A percentile compares a stretch with the other conserved stretches of the same genome.
Evolutionary conservation across 1,284 basidiomycete genomes (phyloP).

Genomic region (Sphaerobolus stellatus): DNA sequence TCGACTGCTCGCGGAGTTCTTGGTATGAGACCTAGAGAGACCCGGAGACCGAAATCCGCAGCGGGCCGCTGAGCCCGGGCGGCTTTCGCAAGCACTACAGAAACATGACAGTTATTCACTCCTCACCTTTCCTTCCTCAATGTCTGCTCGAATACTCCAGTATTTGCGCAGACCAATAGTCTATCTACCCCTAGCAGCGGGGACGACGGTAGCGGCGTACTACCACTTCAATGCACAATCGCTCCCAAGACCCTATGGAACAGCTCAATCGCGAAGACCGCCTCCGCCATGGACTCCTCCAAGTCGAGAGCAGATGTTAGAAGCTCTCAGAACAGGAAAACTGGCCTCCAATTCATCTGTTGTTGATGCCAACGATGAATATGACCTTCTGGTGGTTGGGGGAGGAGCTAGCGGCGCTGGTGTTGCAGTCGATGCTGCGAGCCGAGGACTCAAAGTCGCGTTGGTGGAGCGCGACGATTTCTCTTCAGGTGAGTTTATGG

Average conservation of each 20-base stretch:
- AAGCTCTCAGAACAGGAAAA: conserved; percentile 35
- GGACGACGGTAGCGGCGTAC: conserved; percentile 33
- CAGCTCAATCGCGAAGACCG: conserved; percentile 59
- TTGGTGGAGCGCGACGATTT: conserved; percentile 95
- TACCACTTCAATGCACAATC: conserved; percentile 71
- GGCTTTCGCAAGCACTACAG: too few relatives aligned
- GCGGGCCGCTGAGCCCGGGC: too few relatives aligned
- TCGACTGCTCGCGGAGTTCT: too few relatives aligned
- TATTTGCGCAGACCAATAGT: conserved; percentile 4
- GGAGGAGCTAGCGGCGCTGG: conserved; percentile 95
- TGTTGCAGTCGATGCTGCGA: conserved; percentile 91
- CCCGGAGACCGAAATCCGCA: too few relatives aligned
- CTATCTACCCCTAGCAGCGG: conserved; percentile 10
- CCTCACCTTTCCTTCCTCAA: background rate
- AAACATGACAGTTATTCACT: background rate
- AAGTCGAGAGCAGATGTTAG: conserved; percentile 60
- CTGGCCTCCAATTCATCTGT: background rate
- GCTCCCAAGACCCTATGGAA: conserved; percentile 38
- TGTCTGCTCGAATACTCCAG: conserved; percentile 5
- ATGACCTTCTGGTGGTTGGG: conserved; percentile 85
- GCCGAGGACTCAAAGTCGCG: conserved; percentile 88
- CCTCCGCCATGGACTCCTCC: conserved; percentile 78
- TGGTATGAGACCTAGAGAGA: too few relatives aligned
- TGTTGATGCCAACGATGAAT: conserved; percentile 44
- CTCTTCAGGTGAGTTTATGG: conserved; percentile 74